A percentile compares a stretch with the other conserved stretches of the same genome.
Conservation (phyloP, 225 moss, liverwort and hornwort species). For the Marchantia paleacea region DNA sequence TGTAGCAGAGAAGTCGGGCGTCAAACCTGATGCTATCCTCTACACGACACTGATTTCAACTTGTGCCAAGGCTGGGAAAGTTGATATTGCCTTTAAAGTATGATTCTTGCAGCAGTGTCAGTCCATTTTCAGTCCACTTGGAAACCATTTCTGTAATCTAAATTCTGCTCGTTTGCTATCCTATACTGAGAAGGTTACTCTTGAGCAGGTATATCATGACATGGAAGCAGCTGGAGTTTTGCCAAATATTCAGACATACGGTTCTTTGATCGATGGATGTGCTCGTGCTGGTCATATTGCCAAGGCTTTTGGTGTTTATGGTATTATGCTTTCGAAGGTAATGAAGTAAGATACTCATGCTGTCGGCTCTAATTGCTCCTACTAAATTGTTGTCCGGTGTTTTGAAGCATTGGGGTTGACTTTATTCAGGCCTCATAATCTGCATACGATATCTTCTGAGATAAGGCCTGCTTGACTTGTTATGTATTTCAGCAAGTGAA, state of each 20-base stretch:
- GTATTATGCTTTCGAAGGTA: constrained; percentile 98
- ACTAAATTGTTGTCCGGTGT: too few relatives aligned
- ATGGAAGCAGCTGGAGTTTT: constrained; percentile 73
- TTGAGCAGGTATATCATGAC: constrained; percentile 78
- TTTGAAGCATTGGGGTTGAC: too few relatives aligned
- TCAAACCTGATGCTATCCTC: constrained; percentile 78
- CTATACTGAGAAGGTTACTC: not conserved
- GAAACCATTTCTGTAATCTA: not conserved
- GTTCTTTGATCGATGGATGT: constrained; percentile 98
- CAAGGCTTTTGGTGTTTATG: constrained; percentile 98
- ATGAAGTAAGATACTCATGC: not conserved
- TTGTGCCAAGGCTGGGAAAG: constrained; percentile 84
- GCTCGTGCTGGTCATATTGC: constrained; percentile 88
- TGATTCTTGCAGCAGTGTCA: not conserved
- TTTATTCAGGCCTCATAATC: too few relatives aligned
- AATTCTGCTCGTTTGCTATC: not conserved
- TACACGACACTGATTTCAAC: constrained; percentile 87
- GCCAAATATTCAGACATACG: constrained; percentile 75
- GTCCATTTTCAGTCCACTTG: too few relatives aligned
- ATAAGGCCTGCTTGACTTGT: too few relatives aligned
- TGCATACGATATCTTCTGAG: too few relatives aligned
- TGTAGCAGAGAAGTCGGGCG: constrained; percentile 63
- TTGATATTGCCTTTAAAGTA: constrained; percentile 95
- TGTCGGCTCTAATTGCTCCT: not conserved
- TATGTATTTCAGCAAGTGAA: constrained; percentile 59